phyloP scores from a whole-genome alignment of 495 filamentous ascomycete species.

The Jackrogersella multiformis region DNA sequence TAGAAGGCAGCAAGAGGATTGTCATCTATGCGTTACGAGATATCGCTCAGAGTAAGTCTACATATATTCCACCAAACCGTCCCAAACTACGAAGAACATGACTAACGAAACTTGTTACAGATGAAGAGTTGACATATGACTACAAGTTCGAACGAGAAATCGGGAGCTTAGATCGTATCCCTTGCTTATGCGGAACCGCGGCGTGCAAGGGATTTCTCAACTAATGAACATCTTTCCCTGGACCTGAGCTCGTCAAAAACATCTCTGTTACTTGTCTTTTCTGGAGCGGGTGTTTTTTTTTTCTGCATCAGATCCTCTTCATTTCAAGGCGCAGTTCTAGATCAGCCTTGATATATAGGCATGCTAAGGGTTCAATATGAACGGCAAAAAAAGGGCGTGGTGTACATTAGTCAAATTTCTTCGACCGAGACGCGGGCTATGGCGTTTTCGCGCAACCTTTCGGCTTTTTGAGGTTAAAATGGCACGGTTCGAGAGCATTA shows the following conservation, averaged over 20 bases:
- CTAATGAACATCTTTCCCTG: conserved; percentile 56
- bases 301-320: conserved; percentile 33
- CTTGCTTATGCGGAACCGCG: conserved; percentile 93
- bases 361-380: conserved; percentile 28
- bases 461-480: conserved; percentile 15
- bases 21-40: conserved; percentile 98
- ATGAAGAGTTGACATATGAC: conserved; percentile 98
- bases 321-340: conserved; percentile 22
- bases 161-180: conserved; percentile 92
- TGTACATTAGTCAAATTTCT: conserved; percentile 37
- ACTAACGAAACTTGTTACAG: conserved; percentile 65
- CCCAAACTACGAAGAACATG: conserved; percentile 7
- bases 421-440: conserved; percentile 4
- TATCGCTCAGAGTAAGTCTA: conserved; percentile 86
- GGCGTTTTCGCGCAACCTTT: conserved; percentile 29
- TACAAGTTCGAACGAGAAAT: conserved; percentile 99
- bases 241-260: not conserved
- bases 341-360: conserved; percentile 39
- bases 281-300: conserved; percentile 28
- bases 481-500: conserved; percentile 17
- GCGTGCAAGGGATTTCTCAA: conserved; percentile 99
- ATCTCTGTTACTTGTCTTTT: conserved; percentile 19
- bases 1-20: conserved; percentile 98
- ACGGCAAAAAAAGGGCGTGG: conserved; percentile 15
- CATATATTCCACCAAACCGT: not conserved